phyloP scores from a whole-genome alignment of 768 basidiomycete genomes.

The Boletus rubroflammeus region DNA sequence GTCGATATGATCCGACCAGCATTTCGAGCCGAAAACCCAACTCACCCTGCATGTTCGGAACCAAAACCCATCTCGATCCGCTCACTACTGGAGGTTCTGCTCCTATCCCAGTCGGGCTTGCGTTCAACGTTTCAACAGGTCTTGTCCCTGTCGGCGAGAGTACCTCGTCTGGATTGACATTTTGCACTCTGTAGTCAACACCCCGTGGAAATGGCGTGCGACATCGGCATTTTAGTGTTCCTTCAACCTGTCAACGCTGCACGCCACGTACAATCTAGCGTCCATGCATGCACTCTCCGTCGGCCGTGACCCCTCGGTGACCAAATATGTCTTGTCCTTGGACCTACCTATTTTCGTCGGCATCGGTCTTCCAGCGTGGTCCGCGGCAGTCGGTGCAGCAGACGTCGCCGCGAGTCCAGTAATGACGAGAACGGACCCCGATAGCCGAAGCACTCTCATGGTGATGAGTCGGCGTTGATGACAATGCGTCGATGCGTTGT shows the following conservation, averaged over 20 bases:
- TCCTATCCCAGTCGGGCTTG: background rate
- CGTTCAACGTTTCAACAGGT: background rate
- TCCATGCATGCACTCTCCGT: background rate
- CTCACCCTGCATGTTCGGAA: slow-evolving; percentile 14
- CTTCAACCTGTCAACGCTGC: background rate
- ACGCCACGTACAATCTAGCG: slow-evolving; percentile 11
- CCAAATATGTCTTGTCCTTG: slow-evolving; percentile 10
- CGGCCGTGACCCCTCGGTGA: background rate
- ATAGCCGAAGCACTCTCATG: slow-evolving; percentile 2
- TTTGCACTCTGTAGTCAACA: slow-evolving; percentile 6
- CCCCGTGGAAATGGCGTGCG: background rate
- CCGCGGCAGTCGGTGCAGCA: slow-evolving; percentile 12
- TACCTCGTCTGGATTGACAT: background rate
- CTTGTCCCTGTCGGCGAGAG: background rate
- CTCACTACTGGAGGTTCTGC: background rate
- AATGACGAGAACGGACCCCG: slow-evolving; percentile 2
- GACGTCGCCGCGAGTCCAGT: slow-evolving; percentile 2
- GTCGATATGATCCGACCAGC: slow-evolving; percentile 3
- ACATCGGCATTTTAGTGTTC: slow-evolving; percentile 1
- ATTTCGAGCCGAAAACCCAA: background rate
- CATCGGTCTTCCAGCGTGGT: background rate
- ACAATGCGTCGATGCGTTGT: background rate
- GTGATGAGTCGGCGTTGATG: background rate
- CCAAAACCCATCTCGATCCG: slow-evolving; percentile 8
- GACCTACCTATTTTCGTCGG: slow-evolving; percentile 12